Evolutionary conservation across 371 early-diverging fungal species (phyloP), one percentile per base, ranked within the genome.

Genomic region (Mortierella sp.): DNA sequence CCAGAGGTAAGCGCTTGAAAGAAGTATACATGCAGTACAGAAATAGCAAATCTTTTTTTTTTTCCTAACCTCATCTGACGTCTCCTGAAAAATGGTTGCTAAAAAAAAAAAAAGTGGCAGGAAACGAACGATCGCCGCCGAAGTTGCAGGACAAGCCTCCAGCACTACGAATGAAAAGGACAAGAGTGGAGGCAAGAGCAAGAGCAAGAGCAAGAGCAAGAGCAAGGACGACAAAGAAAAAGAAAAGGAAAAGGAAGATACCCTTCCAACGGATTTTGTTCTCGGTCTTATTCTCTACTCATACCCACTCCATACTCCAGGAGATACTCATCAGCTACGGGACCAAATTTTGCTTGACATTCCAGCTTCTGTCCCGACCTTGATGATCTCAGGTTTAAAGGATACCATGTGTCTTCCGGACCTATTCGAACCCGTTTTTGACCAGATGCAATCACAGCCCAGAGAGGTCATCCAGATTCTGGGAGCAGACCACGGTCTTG

Each of bases 401-500:
- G 76, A 76, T 26, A 64, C 71, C n/a, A 76, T 76, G 76, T 76
- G 76, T 21, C 63, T 68, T 18, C 62, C 72, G 4, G 23, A 59
- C 1, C 12, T 76, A 0, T 76, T 76, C 44, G 64, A 48, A 9
- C 71, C 67, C 12, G 76, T 76, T 21, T 71, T 68, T 47, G 64
- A 68, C 21, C 65, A 64, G 26, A 76, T 76, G 76, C 67, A 66
- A 48, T 62, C 76, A 3, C 61, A 53, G 0, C 67, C 64, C 2
- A 64, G 76, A 2, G 72, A 71, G 23, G 68, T 64, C 9, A 47
- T 76, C 4, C 76, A 70, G 56, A 52, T 76, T 15, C 29, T 48
- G 37, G 68, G 63, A 43, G 76, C 76, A 4, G 72, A 71, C 50
- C 76, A 76, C 61, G 76, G 76, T 1, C 21, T 76, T 15, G 76